A percentile compares a stretch with the other conserved stretches of the same genome.
Evolutionary conservation across 805 yeast genomes (phyloP).

Genomic region (Maudiozyma turicensis): DNA sequence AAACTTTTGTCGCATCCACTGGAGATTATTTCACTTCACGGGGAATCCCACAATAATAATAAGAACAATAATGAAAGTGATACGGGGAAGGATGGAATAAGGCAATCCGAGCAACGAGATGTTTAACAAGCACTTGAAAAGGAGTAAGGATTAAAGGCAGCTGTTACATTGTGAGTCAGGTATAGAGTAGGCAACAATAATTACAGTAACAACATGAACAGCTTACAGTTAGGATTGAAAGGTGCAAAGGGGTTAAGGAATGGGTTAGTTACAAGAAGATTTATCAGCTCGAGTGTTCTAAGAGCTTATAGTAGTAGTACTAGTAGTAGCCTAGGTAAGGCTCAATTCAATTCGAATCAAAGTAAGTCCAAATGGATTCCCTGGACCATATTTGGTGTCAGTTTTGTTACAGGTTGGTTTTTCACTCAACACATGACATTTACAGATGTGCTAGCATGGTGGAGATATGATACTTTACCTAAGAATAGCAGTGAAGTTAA

Average conservation of each 20-base stretch:
- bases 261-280: neutral
- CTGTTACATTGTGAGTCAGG: no score
- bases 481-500: slow-evolving; percentile 21
- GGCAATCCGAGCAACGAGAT: no score
- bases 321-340: no score
- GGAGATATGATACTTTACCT: slow-evolving; percentile 27
- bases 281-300: neutral
- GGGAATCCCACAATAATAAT: no score
- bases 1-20: no score
- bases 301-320: neutral
- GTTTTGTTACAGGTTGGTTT: slow-evolving; percentile 25
- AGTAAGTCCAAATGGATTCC: slow-evolving; percentile 16
- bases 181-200: no score
- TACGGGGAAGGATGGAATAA: no score
- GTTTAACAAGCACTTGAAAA: no score
- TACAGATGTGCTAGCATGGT: slow-evolving; percentile 28
- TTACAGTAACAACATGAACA: no score
- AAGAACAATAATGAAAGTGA: no score
- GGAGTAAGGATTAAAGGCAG: no score
- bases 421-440: slow-evolving; percentile 29
- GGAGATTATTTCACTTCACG: no score
- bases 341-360: neutral
- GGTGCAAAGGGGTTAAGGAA: neutral
- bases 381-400: slow-evolving; percentile 21
- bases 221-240: neutral